Evolutionary conservation across 2,329 filamentous ascomycete genomes (phyloP), one percentile per base, ranked within the genome.

Genomic region (Corinectria fuckeliana): DNA sequence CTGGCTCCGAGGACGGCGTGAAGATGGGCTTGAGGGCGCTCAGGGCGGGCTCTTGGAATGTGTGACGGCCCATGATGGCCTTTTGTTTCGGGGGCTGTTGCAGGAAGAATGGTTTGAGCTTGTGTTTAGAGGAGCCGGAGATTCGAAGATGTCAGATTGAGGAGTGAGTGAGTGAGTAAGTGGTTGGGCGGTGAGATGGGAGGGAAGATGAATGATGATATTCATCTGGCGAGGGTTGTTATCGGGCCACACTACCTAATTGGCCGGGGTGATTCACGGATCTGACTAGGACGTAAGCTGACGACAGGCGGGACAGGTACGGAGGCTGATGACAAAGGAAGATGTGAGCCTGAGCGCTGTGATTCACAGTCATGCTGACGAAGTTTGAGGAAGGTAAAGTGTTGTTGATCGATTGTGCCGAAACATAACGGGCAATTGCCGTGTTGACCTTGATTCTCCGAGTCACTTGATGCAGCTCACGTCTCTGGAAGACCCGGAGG

Each of bases 21-120:
- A 50, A 67, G 45, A 88, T 78, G 21, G 75, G 58, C 5, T 59
- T 58, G 57, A 74, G 64, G n/a, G 58, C 47, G 36, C 36, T 52
- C 45, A 69, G 60, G 28, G 51, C 49, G 13, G 65, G 61, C 32
- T 68, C 67, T 32, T 61, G 41, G 41, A 11, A 16, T 14, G 18
- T 30, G 36, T 39, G 32, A 4, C 57, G 54, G 20, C 54, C 58
- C 67, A 69, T 69, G 20, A 44, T 60, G 16, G 32, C 11, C n/a
- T 20, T 21, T 16, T 14, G 13, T 11, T 50, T 20, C 38, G 16
- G 6, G 25, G 10, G 8, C 10, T 28, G 55, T 18, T 51, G 28
- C 45, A 61, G 53, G 44, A 21, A 5, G 34, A 14, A n/a, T 21
- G 6, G 16, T 26, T 7, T n/a, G 8, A 18, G 25, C 39, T 32